Percentiles rank a stretch among this genome's conserved stretches.
Conservation (phyloP, 352 stramenopile genomes). For the Globisporangium carolinianum region DNA sequence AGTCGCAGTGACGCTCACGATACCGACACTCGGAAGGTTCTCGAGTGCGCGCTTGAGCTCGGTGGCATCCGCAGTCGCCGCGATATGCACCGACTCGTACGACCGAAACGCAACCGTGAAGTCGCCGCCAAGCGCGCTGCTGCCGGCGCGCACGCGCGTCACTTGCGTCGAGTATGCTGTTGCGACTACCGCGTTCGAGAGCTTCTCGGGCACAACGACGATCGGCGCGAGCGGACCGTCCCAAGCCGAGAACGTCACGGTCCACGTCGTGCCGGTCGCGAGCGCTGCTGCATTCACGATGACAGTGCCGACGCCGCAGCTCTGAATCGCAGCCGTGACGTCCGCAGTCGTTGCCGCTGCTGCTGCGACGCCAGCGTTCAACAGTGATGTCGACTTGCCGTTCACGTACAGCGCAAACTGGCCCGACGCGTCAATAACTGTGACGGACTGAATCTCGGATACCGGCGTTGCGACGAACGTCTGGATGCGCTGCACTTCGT, state of each 20-base stretch:
- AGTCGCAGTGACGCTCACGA: constrained; percentile 64
- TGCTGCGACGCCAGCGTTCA: constrained; percentile 26
- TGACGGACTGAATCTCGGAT: constrained; percentile 72
- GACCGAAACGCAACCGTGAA: constrained; percentile 80
- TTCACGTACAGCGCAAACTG: constrained; percentile 75
- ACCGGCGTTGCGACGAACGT: constrained; percentile 54
- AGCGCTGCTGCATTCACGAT: constrained; percentile 28
- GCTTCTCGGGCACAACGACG: constrained; percentile 43
- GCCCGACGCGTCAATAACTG: constrained; percentile 48
- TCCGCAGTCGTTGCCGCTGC: constrained; percentile 21
- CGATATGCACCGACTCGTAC: constrained; percentile 68
- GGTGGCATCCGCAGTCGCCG: constrained; percentile 28
- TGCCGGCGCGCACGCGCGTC: constrained; percentile 31
- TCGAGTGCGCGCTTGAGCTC: constrained; percentile 86
- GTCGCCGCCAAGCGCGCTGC: constrained; percentile 53
- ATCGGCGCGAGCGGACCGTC: constrained; percentile 42
- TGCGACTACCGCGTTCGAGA: constrained; percentile 43
- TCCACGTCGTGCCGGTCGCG: constrained; percentile 54
- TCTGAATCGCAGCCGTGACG: constrained; percentile 48
- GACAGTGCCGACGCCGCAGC: constrained; percentile 48
- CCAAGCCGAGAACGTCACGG: constrained; percentile 52
- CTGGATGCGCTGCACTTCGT: constrained; percentile 89
- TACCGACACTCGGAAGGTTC: constrained; percentile 77
- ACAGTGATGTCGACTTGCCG: constrained; percentile 34
- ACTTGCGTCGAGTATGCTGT: constrained; percentile 47